Conservation (phyloP, 2,329 filamentous ascomycete species). For the Blumeria hordei region DNA sequence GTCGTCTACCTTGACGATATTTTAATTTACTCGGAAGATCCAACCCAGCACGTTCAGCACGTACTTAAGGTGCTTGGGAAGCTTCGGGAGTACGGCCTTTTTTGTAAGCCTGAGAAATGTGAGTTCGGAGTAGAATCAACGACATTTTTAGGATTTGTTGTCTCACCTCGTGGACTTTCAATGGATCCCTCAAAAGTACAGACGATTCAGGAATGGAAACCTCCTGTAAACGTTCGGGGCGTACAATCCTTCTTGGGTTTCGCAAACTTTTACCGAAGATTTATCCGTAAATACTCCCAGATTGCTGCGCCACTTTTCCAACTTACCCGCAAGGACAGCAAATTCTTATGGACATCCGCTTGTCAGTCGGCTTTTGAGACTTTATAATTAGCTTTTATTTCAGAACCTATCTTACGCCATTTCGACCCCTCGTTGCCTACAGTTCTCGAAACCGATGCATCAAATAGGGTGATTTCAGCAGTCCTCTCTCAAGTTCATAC, state of each 20-base stretch:
- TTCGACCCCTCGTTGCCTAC: neutral
- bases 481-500: neutral
- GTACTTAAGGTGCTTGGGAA: neutral
- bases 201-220: neutral
- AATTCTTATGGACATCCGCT: neutral
- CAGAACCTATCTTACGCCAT: neutral
- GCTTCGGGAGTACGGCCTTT: neutral
- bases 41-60: neutral
- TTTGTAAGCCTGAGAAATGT: neutral
- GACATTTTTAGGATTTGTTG: neutral
- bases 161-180: neutral
- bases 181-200: neutral
- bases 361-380: neutral
- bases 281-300: neutral
- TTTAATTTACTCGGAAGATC: neutral
- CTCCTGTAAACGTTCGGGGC: neutral
- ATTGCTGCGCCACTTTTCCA: neutral
- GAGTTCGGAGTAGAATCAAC: neutral
- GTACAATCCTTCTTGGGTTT: neutral
- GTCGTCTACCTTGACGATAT: slow-evolving; percentile 1
- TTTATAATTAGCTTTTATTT: neutral
- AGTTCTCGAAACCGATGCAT: neutral
- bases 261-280: neutral
- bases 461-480: neutral
- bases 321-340: neutral